phyloP scores from a whole-genome alignment of 257 asterid genomes.

The Ehretia macrophylla region DNA sequence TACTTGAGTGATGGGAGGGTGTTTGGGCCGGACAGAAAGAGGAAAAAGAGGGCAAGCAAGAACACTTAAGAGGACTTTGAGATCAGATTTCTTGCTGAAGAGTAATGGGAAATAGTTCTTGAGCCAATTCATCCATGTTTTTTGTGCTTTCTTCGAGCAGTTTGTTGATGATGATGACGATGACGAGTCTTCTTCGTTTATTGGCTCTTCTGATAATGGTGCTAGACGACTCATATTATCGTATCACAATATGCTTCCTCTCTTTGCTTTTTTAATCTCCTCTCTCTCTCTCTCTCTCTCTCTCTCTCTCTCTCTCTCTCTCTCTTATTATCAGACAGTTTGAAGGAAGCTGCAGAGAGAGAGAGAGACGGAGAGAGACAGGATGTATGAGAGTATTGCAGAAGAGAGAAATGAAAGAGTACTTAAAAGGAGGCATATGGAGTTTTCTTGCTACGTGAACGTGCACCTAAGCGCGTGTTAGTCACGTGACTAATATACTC shows the following conservation, averaged over 20 bases:
- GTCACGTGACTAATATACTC: background rate
- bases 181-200: constrained; percentile 33
- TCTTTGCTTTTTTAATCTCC: background rate
- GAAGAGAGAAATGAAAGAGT: background rate
- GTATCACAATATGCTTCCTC: too few species aligned
- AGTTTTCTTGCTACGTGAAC: background rate
- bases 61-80: constrained; percentile 63
- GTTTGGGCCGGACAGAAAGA: constrained; percentile 33
- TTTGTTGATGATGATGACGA: constrained; percentile 4
- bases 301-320: too few species aligned
- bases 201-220: constrained; percentile 67
- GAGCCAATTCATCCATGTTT: constrained; percentile 67
- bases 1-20: constrained; percentile 41
- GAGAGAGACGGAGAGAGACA: background rate
- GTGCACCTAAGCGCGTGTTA: background rate
- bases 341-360: background rate
- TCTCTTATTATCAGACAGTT: background rate
- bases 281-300: too few species aligned
- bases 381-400: background rate
- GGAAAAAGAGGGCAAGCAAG: constrained; percentile 86
- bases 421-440: background rate
- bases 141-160: constrained; percentile 30
- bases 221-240: constrained; percentile 53
- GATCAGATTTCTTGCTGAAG: constrained; percentile 61
- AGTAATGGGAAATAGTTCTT: constrained; percentile 45